Percentiles rank a stretch among this genome's conserved stretches.
Conservation (phyloP, 106 monocot genomes). For the Apostasia ramifera region DNA sequence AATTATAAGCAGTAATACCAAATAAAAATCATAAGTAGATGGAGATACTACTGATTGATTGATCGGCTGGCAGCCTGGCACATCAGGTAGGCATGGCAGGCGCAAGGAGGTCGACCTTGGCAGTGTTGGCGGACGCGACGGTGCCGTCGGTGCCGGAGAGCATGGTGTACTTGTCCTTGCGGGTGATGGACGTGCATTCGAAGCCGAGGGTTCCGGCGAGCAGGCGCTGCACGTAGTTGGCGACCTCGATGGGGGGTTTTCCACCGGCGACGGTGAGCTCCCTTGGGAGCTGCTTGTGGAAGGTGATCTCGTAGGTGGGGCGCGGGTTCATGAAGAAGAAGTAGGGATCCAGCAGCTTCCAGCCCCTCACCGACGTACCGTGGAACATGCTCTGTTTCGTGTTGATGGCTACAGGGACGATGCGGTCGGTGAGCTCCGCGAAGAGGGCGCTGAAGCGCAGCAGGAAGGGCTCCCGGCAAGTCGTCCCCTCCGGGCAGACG, state of each 20-base stretch:
- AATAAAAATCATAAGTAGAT: no score
- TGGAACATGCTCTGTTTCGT: conserved; percentile 82
- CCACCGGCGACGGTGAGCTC: conserved; percentile 74
- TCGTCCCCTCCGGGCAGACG: conserved; percentile 90
- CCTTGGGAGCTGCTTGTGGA: conserved; percentile 59
- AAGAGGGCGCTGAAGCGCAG: conserved; percentile 87
- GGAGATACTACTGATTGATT: no score
- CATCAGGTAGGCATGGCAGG: no score
- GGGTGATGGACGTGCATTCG: conserved; percentile 84
- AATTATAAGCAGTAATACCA: no score
- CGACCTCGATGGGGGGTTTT: conserved; percentile 69
- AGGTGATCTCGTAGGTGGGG: conserved; percentile 86
- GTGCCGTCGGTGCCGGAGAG: conserved; percentile 84
- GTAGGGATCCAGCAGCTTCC: conserved; percentile 80
- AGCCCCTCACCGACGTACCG: conserved; percentile 72
- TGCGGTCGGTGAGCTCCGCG: conserved; percentile 88
- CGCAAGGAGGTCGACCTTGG: neutral
- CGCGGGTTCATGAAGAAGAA: conserved; percentile 95
- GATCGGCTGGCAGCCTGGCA: no score
- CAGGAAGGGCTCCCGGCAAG: conserved; percentile 87
- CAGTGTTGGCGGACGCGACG: conserved; percentile 20
- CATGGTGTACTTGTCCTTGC: conserved; percentile 86
- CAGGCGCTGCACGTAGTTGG: conserved; percentile 79
- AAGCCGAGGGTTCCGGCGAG: conserved; percentile 66
- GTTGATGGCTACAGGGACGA: conserved; percentile 92